These are phyloP conservation scores for Peniophora sp. DNA, from an alignment of 1,284 basidiomycete species.

Conservation along the genomic window DNA sequence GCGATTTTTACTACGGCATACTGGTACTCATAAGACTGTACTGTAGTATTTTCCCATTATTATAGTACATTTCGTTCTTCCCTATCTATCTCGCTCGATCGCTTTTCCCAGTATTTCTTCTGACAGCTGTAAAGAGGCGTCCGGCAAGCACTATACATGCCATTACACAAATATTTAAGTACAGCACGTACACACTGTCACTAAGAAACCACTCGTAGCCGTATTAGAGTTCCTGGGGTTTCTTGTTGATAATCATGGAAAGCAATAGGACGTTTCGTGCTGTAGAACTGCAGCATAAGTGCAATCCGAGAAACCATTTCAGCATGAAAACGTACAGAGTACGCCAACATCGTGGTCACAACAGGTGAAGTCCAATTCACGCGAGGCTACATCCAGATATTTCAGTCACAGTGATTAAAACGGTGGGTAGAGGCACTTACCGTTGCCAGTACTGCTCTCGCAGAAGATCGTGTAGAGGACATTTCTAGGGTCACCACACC, in stretches of 20 bases:
- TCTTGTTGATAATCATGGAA: constrained; percentile 26
- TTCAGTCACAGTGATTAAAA: not conserved
- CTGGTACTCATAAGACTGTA: no score
- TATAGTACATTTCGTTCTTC: no score
- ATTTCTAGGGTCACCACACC: constrained; percentile 53
- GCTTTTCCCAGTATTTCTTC: no score
- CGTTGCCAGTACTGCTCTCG: constrained; percentile 1
- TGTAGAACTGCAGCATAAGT: constrained; percentile 9
- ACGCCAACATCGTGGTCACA: constrained; percentile 51
- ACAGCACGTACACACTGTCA: constrained; percentile 28
- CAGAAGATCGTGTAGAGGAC: constrained; percentile 40
- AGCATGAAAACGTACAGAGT: constrained; percentile 29
- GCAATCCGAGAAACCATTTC: not conserved
- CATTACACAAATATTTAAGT: constrained; percentile 35
- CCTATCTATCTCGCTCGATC: no score
- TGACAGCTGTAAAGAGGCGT: no score
- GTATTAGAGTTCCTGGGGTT: constrained; percentile 28
- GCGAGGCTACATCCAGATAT: constrained; percentile 19
- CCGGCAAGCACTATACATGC: no score
- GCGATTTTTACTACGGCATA: no score
- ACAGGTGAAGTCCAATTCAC: constrained; percentile 49
- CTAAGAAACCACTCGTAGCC: constrained; percentile 56
- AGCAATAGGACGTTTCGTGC: constrained; percentile 33
- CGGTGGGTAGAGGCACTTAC: not conserved
- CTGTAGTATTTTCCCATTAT: no score